Evolutionary conservation across 2,329 filamentous ascomycete genomes (phyloP), one percentile per base, ranked within the genome.

Genomic region (Grosmannia huntii): DNA sequence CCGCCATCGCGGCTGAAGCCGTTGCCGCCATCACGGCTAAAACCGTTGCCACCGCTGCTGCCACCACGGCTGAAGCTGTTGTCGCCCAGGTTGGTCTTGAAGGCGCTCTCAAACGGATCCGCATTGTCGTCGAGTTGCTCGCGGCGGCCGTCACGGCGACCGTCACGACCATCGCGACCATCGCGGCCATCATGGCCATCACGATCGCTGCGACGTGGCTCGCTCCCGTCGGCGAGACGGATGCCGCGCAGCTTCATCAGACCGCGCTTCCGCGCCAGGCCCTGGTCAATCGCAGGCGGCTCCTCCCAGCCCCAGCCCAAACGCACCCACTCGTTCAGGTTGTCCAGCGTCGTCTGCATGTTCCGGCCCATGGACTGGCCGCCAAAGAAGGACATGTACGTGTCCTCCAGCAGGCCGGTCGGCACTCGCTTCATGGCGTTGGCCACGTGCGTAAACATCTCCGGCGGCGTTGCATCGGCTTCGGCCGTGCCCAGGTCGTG

Each of bases 301-400:
- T 75, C 60, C 0, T 68, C 56, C 74, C 78, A 75, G 48, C 81
- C 80, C 74, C 80, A 80, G 23, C 75, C 79, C 19, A 72, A 66
- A 23, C 66, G 65, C 53, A 73, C 70, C 73, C 82, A 79, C n/a
- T 72, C 67, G 66, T 84, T 84, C 62, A 85, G 68, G 23, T 76
- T 72, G 4, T 74, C 64, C 21, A 83, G 71, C 9, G 78, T 63
- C 2, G 67, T 65, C 16, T 69, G 65, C 41, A 68, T 66, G 54
- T 66, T 75, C 72, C 41, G 72, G 62, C 31, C 50, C 4, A 1
- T 21, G 6, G 61, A 68, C 31, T 63, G 56, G 50, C 72, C 73
- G 57, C 84, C 82, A 50, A 88, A 76, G 52, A 81, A 68, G 10
- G 81, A 78, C 21, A 72, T 68, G 70, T 89, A 90, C 0, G 77